These are phyloP conservation scores for Coniochaeta sp. DNA, from an alignment of 2,329 filamentous ascomycete species.

Conservation along the genomic window DNA sequence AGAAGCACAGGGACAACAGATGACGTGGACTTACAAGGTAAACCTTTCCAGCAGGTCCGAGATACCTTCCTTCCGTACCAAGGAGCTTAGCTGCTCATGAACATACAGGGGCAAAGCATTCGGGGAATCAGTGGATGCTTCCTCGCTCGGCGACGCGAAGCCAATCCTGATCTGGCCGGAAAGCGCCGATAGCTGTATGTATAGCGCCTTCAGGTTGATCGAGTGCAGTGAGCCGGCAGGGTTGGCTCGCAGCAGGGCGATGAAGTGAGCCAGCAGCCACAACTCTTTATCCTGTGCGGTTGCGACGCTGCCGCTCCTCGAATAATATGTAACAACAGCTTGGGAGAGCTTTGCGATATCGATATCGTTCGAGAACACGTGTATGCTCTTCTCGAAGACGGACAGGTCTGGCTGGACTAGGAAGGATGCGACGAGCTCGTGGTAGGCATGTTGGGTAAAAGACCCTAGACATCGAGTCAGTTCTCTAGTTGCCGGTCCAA, in stretches of 20 bases:
- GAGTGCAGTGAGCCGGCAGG: conserved; percentile 23
- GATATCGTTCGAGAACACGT: conserved; percentile 26
- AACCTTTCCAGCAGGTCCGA: conserved; percentile 46
- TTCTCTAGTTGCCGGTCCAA: not conserved
- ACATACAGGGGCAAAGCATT: conserved; percentile 48
- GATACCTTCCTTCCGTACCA: conserved; percentile 71
- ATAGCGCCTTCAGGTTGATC: conserved; percentile 42
- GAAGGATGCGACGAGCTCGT: conserved; percentile 29
- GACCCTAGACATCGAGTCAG: not conserved
- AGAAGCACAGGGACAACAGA: no score
- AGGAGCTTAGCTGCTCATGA: conserved; percentile 55
- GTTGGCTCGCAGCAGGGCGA: conserved; percentile 43
- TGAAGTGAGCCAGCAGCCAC: conserved; percentile 61
- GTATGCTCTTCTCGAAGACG: conserved; percentile 32
- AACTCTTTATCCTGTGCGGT: conserved; percentile 21
- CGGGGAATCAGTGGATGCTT: conserved; percentile 14
- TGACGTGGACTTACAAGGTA: conserved; percentile 23
- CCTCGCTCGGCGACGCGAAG: conserved; percentile 18
- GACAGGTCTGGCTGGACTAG: conserved; percentile 26
- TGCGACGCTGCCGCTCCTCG: conserved; percentile 16
- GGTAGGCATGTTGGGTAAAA: conserved; percentile 17
- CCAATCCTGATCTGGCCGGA: conserved; percentile 42
- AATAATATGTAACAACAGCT: conserved; percentile 26
- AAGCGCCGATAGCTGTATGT: conserved; percentile 44
- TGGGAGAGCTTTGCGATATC: conserved; percentile 31